Base-by-base conservation (phyloP, 495 filamentous ascomycete genomes). In the Echria macrotheca region DNA sequence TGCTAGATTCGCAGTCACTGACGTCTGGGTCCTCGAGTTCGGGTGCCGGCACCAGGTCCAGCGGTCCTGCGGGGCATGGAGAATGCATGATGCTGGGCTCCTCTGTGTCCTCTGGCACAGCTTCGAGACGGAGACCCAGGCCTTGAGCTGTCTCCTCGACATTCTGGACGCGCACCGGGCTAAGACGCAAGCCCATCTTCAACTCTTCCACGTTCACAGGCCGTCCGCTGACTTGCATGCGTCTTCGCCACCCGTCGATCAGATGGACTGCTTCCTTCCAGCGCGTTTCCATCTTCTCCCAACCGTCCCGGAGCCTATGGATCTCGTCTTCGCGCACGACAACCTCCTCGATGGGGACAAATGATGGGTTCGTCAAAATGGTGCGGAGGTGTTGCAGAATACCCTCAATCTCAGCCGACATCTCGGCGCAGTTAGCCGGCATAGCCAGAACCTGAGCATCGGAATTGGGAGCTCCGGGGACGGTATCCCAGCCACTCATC, bases 261-360 rank as follows among this genome's bases (percentile, higher is more conserved):
- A 97, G 77, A 24, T 79, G 75, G 2, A 96, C 80, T 1, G 91
- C 86, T 53, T 97, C 91, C 57, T 79, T 81, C 91, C 93, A 96
- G 32, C 91, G 72, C 12, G 72, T 75, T 66, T 96, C 89, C 85
- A 97, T 90, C 64, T 83, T 89, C 63, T 91, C 87, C 82, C 90
- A 94, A 18, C 89, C 87, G 47, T 85, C 80, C 22, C 86, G 81
- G 10, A 97, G 69, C 51, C 85, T 72, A 17, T 77, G 73, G 49
- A 98, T 96, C 58, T 95, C 91, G 35, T 94, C 86, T 50, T 98
- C 91, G 23, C 91, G 79, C 14, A 91, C 71, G 50, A 90, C 87
- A 5, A 96, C 87, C 64, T 96, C 77, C 60, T 97, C 94, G n/a
- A 98, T 75, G 0, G 93, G 87, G 24, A 96, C 93, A 65, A 97